Base-by-base conservation (phyloP, 495 filamentous ascomycete species). In the Letharia columbiana region DNA sequence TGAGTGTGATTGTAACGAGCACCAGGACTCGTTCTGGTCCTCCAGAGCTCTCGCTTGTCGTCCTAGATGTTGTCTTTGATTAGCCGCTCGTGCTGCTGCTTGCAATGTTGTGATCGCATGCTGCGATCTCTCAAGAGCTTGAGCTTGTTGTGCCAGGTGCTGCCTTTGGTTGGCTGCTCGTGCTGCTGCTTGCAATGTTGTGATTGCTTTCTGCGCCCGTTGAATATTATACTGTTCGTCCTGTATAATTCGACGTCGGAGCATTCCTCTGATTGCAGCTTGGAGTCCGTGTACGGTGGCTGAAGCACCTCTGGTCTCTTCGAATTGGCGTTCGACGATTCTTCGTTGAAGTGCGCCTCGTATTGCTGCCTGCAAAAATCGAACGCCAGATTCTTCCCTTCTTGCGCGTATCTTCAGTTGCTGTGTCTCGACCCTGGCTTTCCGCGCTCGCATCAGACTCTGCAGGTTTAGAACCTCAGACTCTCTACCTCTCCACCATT, bases 391-490 rank as follows among this genome's bases (percentile, higher is more conserved):
- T 42, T 80, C 78, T 37, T 86, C 83, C 67, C 76, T 77, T 61
- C 81, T 79, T 68, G 92, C 77, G 66, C 82, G 79, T 70, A 81
- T 83, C 71, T 81, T 87, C 66, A 90, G 79, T 62, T 82, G 77
- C 68, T 84, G 84, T 66, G 88, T 82, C 73, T 90, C 78, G 59
- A 82, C 79, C 70, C 95, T 83, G 50, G 86, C 86, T 75, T 88
- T 93, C 50, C 82, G 81, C 5, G 87, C 95, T 71, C 94, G 82
- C 64, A 92, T 84, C 40, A 95, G 78, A 69, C 87, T 94, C 75
- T 98, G 94, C n/a, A 98, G 76, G 63, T 83, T 81, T 39, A 94
- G 76, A 47, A 98, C 81, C 59, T 92, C 83, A 18, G 75, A 72
- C 71, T 93, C 87, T 60, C 86, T 87, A 63, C 83, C 83, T 70